phyloP scores from a whole-genome alignment of 1,139 yeast genomes.

The Scheffersomyces parashehatae region DNA sequence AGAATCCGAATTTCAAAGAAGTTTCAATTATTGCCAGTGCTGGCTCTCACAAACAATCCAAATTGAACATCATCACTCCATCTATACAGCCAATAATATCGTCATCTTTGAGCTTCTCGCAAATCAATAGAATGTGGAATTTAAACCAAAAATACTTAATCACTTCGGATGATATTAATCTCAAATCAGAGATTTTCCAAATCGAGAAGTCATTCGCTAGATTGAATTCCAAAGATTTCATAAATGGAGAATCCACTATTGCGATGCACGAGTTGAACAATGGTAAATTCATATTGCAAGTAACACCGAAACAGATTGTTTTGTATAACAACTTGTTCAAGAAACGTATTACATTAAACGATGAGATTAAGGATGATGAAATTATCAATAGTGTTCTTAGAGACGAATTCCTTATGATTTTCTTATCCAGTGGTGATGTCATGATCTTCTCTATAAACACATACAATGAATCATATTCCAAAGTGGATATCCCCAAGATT shows the following conservation, averaged over 20 bases:
- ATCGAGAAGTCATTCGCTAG: conserved; percentile 68
- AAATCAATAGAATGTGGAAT: conserved; percentile 78
- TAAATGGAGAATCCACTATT: conserved; percentile 64
- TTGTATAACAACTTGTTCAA: conserved; percentile 68
- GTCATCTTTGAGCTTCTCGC: conserved; percentile 72
- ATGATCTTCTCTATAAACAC: conserved; percentile 47
- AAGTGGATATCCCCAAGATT: conserved; percentile 49
- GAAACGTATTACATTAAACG: conserved; percentile 32
- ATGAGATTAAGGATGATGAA: conserved; percentile 45
- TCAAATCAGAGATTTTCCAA: conserved; percentile 71
- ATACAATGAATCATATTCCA: conserved; percentile 36
- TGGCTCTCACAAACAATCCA: conserved; percentile 60
- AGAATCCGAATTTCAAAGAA: conserved; percentile 68
- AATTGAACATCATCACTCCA: conserved; percentile 62
- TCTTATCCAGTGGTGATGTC: conserved; percentile 59
- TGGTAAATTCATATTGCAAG: conserved; percentile 68
- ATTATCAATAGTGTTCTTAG: conserved; percentile 54
- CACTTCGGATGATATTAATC: conserved; percentile 67
- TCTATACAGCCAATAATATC: conserved; percentile 65
- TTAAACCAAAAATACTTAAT: conserved; percentile 57
- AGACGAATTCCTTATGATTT: conserved; percentile 53
- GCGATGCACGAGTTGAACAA: conserved; percentile 63
- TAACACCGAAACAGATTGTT: conserved; percentile 65
- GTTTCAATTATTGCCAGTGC: conserved; percentile 68
- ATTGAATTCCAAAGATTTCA: conserved; percentile 62